Base-by-base conservation (phyloP, 192 early-diverging fungal species). In the Paraglomus brasilianum region DNA sequence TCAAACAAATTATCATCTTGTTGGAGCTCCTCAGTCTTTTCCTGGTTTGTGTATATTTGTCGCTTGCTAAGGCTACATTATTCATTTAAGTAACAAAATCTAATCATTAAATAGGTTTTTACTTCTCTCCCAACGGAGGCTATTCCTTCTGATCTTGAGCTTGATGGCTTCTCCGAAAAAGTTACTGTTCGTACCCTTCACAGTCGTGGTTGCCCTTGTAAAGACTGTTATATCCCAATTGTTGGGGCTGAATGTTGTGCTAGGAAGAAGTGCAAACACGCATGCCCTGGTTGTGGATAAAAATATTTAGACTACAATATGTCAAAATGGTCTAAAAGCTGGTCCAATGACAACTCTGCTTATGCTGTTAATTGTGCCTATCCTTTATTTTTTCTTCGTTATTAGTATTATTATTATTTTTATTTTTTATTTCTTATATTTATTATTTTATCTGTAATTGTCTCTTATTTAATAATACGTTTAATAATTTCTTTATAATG, bases 1-100 rank as follows among this genome's bases (percentile, higher is more conserved):
- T 52, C 50, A 52, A 52, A 52, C 5, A 52, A 52, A 52, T 52
- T 52, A 21, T 52, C 50, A 52, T 52, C 50, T 52, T n/a, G n/a
- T n/a, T 52, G 50, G 50, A 52, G 50, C 50, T 52, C 50, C 50
- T 52, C 50, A 52, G 50, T 52, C 50, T 52, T 52, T 52, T 52
- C 50, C 50, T 52, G 50, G 50, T 52, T 9, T 52, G 50, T 52
- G 15, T 52, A 52, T 9, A 9, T 52, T 15, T 52, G 50, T 7
- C 50, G 50, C 50, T 52, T 52, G 15, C 50, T 52, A 52, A 52
- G 50, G 50, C 50, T 52, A 52, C 17, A 52, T 52, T 52, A 52
- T 52, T 52, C 15, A 52, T 52, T 15, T 8, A 52, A 52, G 5
- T 15, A 52, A 52, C n/a, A 52, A 52, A 52, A 52, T 52, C 50